A percentile compares a stretch with the other conserved stretches of the same genome.
Conservation (phyloP, 2,329 filamentous ascomycete genomes). For the Penicillium griseofulvum region DNA sequence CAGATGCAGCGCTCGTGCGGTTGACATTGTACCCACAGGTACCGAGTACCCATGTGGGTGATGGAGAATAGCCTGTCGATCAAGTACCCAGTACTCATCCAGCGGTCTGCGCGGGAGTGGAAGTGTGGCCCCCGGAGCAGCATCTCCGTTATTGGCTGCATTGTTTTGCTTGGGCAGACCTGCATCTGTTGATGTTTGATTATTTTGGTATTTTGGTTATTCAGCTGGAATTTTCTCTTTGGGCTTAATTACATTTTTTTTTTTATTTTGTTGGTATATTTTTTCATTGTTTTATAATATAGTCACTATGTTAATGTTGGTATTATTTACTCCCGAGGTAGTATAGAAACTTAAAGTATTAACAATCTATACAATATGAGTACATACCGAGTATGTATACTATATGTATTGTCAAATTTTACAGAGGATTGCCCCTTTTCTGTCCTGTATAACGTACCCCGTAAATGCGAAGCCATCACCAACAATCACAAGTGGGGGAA, state of each 20-base stretch:
- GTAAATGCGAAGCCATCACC: background rate
- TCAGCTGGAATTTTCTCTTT: background rate
- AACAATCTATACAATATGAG: background rate
- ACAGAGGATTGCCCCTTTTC: background rate
- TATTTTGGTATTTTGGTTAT: conserved; percentile 1
- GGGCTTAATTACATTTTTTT: background rate
- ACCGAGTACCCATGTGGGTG: conserved; percentile 5
- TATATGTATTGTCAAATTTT: background rate
- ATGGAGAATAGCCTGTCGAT: conserved; percentile 6
- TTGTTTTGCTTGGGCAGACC: conserved; percentile 63
- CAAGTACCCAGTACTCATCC: conserved; percentile 15
- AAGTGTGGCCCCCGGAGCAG: conserved; percentile 2
- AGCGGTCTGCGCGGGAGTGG: conserved; percentile 17
- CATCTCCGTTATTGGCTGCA: conserved; percentile 56
- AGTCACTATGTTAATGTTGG: background rate
- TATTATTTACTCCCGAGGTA: background rate
- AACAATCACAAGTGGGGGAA: background rate
- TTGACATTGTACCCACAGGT: conserved; percentile 10
- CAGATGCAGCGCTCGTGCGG: conserved; percentile 10
- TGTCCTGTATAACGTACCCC: background rate
- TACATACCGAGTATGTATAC: background rate
- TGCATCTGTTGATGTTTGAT: conserved; percentile 15
- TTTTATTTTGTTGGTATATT: background rate
- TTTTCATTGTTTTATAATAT: background rate
- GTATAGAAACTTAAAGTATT: background rate